Percentiles rank a stretch among this genome's conserved stretches.
Evolutionary conservation across 148 eudicot genomes (phyloP).

Genomic region (Arctostaphylos glauca): DNA sequence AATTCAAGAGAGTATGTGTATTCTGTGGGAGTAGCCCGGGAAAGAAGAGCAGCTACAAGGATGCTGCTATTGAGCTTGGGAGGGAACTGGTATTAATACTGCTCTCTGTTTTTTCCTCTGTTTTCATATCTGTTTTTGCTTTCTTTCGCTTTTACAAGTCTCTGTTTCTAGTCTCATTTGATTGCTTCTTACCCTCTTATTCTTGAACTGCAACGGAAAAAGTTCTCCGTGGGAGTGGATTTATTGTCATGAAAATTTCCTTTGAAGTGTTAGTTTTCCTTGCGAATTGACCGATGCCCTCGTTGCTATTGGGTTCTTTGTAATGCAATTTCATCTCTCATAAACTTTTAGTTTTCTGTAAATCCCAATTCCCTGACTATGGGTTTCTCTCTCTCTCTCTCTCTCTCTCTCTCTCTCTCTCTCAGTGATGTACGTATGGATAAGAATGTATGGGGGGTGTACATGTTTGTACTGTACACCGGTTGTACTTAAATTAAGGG

Average conservation of each 20-base stretch:
- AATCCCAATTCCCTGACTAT: neutral
- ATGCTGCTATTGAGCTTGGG: conserved; percentile 42
- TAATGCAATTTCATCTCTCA: neutral
- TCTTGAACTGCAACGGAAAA: neutral
- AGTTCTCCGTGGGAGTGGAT: neutral
- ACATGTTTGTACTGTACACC: neutral
- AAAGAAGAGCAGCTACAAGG: conserved; percentile 40
- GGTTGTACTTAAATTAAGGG: neutral
- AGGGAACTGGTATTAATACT: conserved; percentile 29
- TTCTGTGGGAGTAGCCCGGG: conserved; percentile 52
- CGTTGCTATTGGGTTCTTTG: neutral
- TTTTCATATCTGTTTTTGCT: conserved; percentile 10
- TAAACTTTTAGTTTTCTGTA: neutral
- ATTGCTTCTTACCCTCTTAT: neutral
- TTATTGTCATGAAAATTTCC: neutral
- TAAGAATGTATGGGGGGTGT: neutral
- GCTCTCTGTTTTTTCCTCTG: neutral
- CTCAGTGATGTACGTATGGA: neutral
- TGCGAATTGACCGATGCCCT: neutral
- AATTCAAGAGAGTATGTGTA: conserved; percentile 38
- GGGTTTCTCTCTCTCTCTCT: neutral
- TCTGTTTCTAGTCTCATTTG: neutral
- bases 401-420: conserved; percentile 11
- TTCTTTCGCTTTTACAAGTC: neutral
- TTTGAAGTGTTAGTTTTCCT: neutral